Percentiles rank a stretch among this genome's conserved stretches.
Evolutionary conservation across 2,329 filamentous ascomycete species (phyloP).

Genomic region (Cercospora beticola): DNA sequence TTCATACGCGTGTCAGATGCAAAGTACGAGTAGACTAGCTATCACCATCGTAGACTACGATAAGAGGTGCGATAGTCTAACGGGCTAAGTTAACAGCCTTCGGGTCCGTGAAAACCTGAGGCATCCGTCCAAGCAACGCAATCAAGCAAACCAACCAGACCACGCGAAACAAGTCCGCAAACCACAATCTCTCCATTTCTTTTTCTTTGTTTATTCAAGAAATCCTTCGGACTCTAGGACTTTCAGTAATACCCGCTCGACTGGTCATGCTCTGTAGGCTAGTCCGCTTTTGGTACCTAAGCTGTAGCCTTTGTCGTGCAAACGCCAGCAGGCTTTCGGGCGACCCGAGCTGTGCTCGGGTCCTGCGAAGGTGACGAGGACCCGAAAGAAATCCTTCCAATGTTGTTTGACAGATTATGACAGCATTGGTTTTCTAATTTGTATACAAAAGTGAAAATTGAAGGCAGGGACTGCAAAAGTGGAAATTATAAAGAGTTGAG

Average conservation of each 20-base stretch:
- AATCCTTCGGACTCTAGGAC: neutral
- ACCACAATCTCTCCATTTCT: neutral
- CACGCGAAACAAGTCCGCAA: neutral
- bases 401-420: neutral
- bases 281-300: neutral
- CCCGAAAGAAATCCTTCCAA: neutral
- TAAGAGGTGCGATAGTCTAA: neutral
- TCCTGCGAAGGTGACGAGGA: neutral
- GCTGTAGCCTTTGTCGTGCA: neutral
- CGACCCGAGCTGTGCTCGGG: neutral
- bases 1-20: neutral
- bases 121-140: neutral
- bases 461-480: neutral
- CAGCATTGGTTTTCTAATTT: neutral
- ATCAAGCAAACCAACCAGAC: neutral
- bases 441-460: neutral
- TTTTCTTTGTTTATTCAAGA: neutral
- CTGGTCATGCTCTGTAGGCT: neutral
- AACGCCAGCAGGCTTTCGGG: neutral
- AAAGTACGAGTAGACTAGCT: neutral
- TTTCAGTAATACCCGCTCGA: neutral
- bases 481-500: neutral
- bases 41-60: neutral
- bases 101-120: neutral
- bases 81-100: neutral